Conservation (phyloP, 2,329 filamentous ascomycete species). For the Elsinoe necatrix region DNA sequence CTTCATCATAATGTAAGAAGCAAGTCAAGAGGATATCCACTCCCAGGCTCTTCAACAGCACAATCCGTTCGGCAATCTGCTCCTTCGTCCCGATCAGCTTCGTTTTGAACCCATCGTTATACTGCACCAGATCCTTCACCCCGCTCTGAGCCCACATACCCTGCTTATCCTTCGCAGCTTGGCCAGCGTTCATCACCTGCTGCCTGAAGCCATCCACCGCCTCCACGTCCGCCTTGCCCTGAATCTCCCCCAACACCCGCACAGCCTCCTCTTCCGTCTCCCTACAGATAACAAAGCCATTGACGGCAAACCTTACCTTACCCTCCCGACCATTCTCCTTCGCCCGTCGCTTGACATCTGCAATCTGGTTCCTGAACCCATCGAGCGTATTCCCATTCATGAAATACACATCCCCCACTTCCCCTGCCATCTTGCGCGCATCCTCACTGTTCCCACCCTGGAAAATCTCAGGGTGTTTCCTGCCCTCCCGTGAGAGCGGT, state of each 20-base stretch:
- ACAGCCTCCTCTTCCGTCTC: conserved; percentile 45
- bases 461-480: conserved; percentile 46
- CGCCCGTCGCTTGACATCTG: conserved; percentile 41
- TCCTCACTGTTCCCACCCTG: conserved; percentile 47
- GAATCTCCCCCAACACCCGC: conserved; percentile 42
- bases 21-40: conserved; percentile 40
- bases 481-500: conserved; percentile 37
- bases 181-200: conserved; percentile 44
- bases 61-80: conserved; percentile 44
- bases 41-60: conserved; percentile 40
- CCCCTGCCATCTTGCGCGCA: conserved; percentile 42
- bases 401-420: conserved; percentile 46
- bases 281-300: conserved; percentile 43
- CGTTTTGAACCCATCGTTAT: conserved; percentile 50
- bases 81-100: conserved; percentile 46
- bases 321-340: conserved; percentile 37
- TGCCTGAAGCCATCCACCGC: conserved; percentile 44
- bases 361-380: conserved; percentile 44
- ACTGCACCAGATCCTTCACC: conserved; percentile 47
- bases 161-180: conserved; percentile 39
- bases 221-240: conserved; percentile 45
- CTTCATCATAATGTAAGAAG: conserved; percentile 46
- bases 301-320: conserved; percentile 43
- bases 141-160: conserved; percentile 48
- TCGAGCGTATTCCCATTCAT: conserved; percentile 51